These are phyloP conservation scores for Trypethelium eluteriae DNA, from an alignment of 495 filamentous ascomycete species.

Conservation along the genomic window DNA sequence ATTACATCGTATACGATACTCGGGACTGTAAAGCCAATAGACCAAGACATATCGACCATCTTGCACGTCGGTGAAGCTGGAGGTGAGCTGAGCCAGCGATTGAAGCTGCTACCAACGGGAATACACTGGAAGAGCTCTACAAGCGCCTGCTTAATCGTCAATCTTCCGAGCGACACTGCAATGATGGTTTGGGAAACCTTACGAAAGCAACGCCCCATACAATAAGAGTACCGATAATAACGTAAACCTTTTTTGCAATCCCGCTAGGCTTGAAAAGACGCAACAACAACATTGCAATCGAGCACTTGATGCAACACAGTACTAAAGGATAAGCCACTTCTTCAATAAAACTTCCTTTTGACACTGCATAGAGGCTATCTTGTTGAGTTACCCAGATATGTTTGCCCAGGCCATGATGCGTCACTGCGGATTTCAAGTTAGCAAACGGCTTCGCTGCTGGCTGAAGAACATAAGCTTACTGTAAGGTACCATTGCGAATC, in stretches of 20 bases:
- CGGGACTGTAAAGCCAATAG: background rate
- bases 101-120: background rate
- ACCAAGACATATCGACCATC: background rate
- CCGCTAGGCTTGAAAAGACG: slow-evolving; percentile 7
- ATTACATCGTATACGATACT: slow-evolving; percentile 15
- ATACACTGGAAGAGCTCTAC: background rate
- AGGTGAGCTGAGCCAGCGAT: background rate
- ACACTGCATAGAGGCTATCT: background rate
- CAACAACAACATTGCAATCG: slow-evolving; percentile 3
- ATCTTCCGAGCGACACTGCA: background rate
- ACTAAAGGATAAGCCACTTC: background rate
- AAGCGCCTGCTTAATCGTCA: background rate
- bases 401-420: slow-evolving; percentile 3
- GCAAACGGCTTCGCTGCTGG: background rate
- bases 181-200: background rate
- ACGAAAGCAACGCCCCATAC: background rate
- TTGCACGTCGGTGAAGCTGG: background rate
- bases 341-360: background rate
- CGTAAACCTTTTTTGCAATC: background rate
- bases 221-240: background rate
- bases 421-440: background rate
- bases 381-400: background rate
- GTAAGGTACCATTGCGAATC: background rate
- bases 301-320: background rate
- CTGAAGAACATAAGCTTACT: background rate